phyloP scores from a whole-genome alignment of 208 protist genomes.

The Leishmania martiniquensis region DNA sequence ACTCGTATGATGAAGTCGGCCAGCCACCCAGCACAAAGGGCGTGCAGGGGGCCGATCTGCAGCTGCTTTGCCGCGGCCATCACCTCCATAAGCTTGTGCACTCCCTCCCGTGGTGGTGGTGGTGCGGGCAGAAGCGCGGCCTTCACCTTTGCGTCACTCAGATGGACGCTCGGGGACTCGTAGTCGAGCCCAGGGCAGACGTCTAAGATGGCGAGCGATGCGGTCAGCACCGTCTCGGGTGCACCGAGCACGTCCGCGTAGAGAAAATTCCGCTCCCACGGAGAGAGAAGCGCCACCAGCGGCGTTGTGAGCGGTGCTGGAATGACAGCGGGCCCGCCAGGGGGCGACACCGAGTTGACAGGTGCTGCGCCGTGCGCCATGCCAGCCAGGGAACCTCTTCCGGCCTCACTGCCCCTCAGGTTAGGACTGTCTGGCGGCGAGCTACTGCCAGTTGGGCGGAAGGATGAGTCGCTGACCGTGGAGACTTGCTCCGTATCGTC shows the following conservation, averaged over 20 bases:
- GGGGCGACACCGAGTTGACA: background rate
- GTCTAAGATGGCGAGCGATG: constrained; percentile 26
- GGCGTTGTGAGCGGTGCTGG: constrained; percentile 58
- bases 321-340: constrained; percentile 33
- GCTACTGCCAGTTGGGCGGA: background rate
- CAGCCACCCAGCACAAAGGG: constrained; percentile 66
- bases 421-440: background rate
- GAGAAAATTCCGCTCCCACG: constrained; percentile 70
- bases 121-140: constrained; percentile 35
- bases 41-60: constrained; percentile 53
- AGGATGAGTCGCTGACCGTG: constrained; percentile 12
- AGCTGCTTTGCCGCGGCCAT: constrained; percentile 50
- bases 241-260: constrained; percentile 60
- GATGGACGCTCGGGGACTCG: constrained; percentile 35
- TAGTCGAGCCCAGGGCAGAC: constrained; percentile 62
- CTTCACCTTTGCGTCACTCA: constrained; percentile 29
- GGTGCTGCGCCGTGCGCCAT: background rate
- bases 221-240: constrained; percentile 29
- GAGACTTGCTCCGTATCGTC: constrained; percentile 5
- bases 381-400: background rate
- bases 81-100: constrained; percentile 45
- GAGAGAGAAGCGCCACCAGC: constrained; percentile 48
- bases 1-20: constrained; percentile 70
- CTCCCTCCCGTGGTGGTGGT: constrained; percentile 37
- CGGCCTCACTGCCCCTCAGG: background rate